Evolutionary conservation across 441 rosid genomes (phyloP).

Genomic region (Viola pubescens): DNA sequence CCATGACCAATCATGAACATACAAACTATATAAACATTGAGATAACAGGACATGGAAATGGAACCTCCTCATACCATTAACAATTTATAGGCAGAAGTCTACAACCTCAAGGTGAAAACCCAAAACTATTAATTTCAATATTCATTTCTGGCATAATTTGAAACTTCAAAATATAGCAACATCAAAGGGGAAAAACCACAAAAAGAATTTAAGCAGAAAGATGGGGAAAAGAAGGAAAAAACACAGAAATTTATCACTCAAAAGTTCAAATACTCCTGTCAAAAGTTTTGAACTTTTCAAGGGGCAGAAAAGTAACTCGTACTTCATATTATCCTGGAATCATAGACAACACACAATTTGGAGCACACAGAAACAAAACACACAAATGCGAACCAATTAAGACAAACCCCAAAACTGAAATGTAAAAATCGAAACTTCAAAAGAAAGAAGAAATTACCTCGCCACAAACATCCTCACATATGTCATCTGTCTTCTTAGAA

Average conservation of each 20-base stretch:
- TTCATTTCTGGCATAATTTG: neutral
- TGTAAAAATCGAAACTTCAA: conserved; percentile 8
- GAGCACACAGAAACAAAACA: neutral
- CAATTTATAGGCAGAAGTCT: neutral
- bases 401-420: neutral
- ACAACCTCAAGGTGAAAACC: neutral
- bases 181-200: neutral
- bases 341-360: neutral
- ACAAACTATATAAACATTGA: no score
- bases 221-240: neutral
- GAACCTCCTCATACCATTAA: neutral
- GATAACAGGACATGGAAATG: no score
- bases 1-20: no score
- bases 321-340: neutral
- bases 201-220: neutral
- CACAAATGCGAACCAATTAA: neutral
- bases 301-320: neutral
- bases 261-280: neutral
- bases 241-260: no score
- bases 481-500: conserved; percentile 84
- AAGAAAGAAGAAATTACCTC: conserved; percentile 35
- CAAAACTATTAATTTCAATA: neutral
- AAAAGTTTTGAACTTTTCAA: neutral
- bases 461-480: conserved; percentile 68
- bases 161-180: neutral